Base-by-base conservation (phyloP, 768 basidiomycete species). In the Daedalea quercina region DNA sequence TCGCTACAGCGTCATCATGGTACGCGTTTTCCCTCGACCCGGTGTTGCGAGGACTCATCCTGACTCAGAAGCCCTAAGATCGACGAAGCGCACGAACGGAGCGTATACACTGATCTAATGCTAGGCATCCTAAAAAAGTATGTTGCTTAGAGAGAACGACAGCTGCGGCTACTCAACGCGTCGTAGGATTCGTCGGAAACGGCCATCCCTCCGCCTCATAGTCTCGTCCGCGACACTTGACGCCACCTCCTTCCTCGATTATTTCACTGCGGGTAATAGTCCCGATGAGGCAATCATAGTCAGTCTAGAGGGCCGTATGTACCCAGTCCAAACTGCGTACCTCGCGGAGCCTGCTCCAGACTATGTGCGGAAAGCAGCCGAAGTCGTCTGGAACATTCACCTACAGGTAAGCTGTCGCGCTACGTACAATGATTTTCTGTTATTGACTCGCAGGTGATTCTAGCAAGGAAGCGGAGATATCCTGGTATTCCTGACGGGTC, bases 161-260 rank as follows among this genome's bases (percentile, higher is more conserved):
- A 34, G 43, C 19, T 54, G 22, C 63, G 9, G 26, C 11, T 44
- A n/a, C 24, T 50, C 25, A 13, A 34, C 24, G 12, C n/a, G 19
- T 3, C 19, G 13, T 31, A 98, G 94, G 66, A 95, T 99, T 52
- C 84, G 92, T 31, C 82, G 85, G 53, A 95, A 96, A 65, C 80
- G 96, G 22, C 90, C 94, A 11, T 84, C 88, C 1, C 80, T 99
- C 44, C 80, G 96, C 23, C 73, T 99, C 31, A 86, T 99, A 35
- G 85, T 98, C 28, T 98, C 96, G 11, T 96, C 94, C 3, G 96
- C 96, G 2, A 99, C 96, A 0, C 82, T 99, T 23, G 96, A 99
- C 65, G 95, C 95, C 20, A 78, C 81, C 28, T 82, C 85, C 8
- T 94, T 99, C 64, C 70, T 86, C 35, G 85, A 94, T 49, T 98